Evolutionary conservation across 768 basidiomycete species (phyloP), one percentile per base, ranked within the genome.

Genomic region (Tylopilus sp.): DNA sequence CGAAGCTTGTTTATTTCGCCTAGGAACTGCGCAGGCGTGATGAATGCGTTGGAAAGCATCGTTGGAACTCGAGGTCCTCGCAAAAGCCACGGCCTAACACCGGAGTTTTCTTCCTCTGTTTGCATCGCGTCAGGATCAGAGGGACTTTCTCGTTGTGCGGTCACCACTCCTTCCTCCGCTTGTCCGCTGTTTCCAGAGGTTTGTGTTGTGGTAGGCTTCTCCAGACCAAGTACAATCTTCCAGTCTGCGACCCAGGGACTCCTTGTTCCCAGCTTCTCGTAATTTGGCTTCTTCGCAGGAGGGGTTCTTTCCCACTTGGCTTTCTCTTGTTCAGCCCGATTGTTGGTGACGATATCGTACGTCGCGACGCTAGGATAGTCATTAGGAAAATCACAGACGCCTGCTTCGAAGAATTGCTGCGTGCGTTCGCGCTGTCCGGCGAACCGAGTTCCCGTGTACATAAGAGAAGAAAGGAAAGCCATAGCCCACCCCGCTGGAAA

Each of bases 401-500:
- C 89, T 4, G 89, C 84, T 71, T 98, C 96, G 61, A 89, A 92
- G 34, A 82, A 76, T 60, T 96, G 92, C 6, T 84, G 85, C 59
- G 80, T 79, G 30, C 87, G 82, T 64, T 98, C 92, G 26, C 86
- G 82, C 62, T 94, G 87, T 3, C 95, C 96, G 6, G 80, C 89
- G 17, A 96, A 78, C 8, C 92, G 86, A 2, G 89, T 90, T 21
- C 89, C 87, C 0, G 94, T 93, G 67, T 83, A 85, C 4, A 79
- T 78, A 45, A 99, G 79, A 3, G 94, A 95, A 36, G 78, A 78
- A 56, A 90, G 83, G 72, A 98, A 92, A 1, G 94, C 78, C 86
- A 93, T 96, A 0, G 82, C 80, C 93, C 94, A 98, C 13, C 92
- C 93, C 2, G 83, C 76, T 4, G 96, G 96, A 29, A 96, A 67